A percentile compares a stretch with the other conserved stretches of the same genome.
These are phyloP conservation scores for Gaeumannomyces sp. DNA, from an alignment of 2,329 filamentous ascomycete species.

Conservation along the genomic window DNA sequence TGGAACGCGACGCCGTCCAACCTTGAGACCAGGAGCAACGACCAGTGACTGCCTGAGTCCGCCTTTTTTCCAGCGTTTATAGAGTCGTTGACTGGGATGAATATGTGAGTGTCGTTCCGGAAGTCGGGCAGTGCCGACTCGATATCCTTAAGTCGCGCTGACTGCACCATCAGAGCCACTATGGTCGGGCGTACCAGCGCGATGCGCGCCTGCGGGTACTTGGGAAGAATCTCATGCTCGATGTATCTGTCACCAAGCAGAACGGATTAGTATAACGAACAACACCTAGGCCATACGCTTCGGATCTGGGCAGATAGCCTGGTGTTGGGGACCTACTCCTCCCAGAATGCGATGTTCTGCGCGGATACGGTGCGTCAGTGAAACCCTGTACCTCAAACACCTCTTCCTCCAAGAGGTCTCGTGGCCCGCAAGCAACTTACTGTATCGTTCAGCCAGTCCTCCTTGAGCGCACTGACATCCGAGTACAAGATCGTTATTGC, in stretches of 20 bases:
- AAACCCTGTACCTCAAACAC: constrained; percentile 12
- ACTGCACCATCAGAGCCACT: constrained; percentile 68
- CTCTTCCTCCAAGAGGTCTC: not conserved
- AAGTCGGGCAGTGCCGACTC: constrained; percentile 74
- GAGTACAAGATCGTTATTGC: constrained; percentile 46
- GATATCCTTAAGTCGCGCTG: constrained; percentile 34
- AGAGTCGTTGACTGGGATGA: constrained; percentile 91
- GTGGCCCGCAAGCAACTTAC: constrained; percentile 40
- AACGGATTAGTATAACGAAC: not conserved
- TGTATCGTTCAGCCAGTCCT: constrained; percentile 97
- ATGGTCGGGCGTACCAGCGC: constrained; percentile 87
- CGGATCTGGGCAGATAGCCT: too few species aligned
- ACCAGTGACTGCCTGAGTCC: constrained; percentile 96
- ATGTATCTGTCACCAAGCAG: constrained; percentile 53
- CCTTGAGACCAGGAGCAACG: constrained; percentile 78
- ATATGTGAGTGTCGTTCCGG: constrained; percentile 76
- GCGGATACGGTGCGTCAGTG: too few species aligned
- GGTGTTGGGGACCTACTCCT: constrained; percentile 59
- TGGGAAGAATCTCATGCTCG: constrained; percentile 77
- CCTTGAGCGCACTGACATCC: constrained; percentile 80
- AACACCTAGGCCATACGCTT: too few species aligned
- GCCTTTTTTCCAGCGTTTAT: constrained; percentile 60
- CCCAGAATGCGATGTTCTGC: constrained; percentile 94
- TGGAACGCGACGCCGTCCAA: constrained; percentile 92
- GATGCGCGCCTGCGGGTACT: constrained; percentile 79